Evolutionary conservation across 257 asterid species (phyloP), one percentile per base, ranked within the genome.

Genomic region (Datura wrightii): DNA sequence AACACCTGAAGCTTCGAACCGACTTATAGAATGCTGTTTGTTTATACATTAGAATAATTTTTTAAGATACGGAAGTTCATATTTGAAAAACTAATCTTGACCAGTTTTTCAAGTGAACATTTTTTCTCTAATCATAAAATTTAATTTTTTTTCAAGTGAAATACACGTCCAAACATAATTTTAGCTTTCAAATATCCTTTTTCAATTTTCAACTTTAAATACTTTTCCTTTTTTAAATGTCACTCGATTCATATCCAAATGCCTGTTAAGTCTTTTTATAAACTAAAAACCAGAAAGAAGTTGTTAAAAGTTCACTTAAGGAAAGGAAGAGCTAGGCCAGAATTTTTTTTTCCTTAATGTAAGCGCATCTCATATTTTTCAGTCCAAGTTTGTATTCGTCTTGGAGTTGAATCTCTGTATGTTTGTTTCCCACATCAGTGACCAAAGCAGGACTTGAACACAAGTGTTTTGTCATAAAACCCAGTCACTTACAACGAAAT

Each of bases 311-410:
- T 65, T 34, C 71, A 65, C n/a, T 11, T 5, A 34, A 34, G 42
- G 34, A 34, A 65, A 39, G 15, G 44, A 65, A 10, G 42, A 63
- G 70, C 18, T 31, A 31, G 44, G 34, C 44, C 3, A 66, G 48
- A 66, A 36, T 66, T 37, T 52, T 52, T 52, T 52, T 65, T 65
- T 65, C 84, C 85, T 90, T 90, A 87, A 90, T 87, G 71, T 36
- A 16, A 14, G 24, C 6, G 74, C 48, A 8, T 67, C 24, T 36
- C 13, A 89, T 90, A 86, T 10, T 34, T 31, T 11, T 13, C 1
- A 31, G 5, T 36, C 3, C 46, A 5, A 66, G 24, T n/a, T 5
- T 34, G n/a, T 71, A 5, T n/a, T 71, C 41, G 44, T 44, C 39
- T n/a, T 44, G 53, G 79, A 71, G 39, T 24, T 5, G 4, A 34